phyloP scores from a whole-genome alignment of 805 yeast genomes.

The Yarrowia sp. region DNA sequence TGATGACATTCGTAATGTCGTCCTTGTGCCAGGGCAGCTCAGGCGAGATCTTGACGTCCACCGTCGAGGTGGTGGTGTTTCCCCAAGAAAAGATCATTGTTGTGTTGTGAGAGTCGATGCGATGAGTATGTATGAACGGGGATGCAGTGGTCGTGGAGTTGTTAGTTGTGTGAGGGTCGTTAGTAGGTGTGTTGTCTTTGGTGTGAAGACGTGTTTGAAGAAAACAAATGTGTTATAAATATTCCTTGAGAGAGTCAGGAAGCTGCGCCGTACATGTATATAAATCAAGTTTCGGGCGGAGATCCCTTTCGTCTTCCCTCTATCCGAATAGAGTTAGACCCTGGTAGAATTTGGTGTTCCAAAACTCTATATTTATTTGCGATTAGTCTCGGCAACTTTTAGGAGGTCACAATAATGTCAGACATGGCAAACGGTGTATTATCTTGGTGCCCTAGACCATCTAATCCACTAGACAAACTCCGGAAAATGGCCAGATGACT shows the following conservation, averaged over 20 bases:
- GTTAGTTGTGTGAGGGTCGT: background rate
- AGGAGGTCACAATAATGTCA: background rate
- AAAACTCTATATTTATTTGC: background rate
- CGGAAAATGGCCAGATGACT: too few relatives aligned
- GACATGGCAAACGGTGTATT: background rate
- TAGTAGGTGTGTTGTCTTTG: background rate
- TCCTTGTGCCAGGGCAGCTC: slow-evolving; percentile 23
- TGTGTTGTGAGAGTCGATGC: background rate
- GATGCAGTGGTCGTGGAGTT: background rate
- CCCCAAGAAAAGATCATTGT: slow-evolving; percentile 24
- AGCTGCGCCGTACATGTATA: slow-evolving; percentile 17
- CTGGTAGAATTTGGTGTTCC: background rate
- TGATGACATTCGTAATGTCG: slow-evolving; percentile 13
- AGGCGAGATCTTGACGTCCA: slow-evolving; percentile 12
- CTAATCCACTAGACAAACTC: too few relatives aligned
- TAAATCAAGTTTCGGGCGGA: slow-evolving; percentile 6
- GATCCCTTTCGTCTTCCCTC: slow-evolving; percentile 1
- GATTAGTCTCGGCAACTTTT: background rate
- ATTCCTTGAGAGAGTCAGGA: background rate
- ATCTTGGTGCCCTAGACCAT: background rate
- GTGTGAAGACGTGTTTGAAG: background rate
- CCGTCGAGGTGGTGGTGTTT: slow-evolving; percentile 1
- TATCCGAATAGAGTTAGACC: slow-evolving; percentile 3
- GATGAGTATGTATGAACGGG: background rate
- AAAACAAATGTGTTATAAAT: background rate